Evolutionary conservation across 1,284 basidiomycete species (phyloP), one percentile per base, ranked within the genome.

Genomic region (Quambalaria eucalypti): DNA sequence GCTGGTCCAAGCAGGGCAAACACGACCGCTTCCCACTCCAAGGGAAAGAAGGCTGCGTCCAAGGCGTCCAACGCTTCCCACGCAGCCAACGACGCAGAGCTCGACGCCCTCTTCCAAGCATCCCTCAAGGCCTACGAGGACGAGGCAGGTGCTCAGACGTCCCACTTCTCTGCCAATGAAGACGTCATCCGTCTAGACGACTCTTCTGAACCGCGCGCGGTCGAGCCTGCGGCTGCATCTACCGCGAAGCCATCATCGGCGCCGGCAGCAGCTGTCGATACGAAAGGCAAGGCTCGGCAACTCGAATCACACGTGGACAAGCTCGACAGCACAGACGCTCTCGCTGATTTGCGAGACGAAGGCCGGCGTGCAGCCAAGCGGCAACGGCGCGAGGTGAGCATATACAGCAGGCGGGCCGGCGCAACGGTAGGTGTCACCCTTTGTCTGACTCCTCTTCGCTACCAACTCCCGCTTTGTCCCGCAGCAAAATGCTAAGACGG

Each of bases 401-500:
- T 14, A 46, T 14, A 14, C n/a, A n/a, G n/a, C n/a, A n/a, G 16
- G 42, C 12, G 21, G 25, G 25, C n/a, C 16, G 14, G 21, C 16
- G 2, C 42, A 14, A 12, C 25, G 21, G 25, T 26, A 46, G 21
- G 7, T 26, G 12, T 7, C 42, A 23, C 21, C 3, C 42, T 3
- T 26, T 46, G 21, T 12, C 25, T 14, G 21, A 12, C 4, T 23
- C 25, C 16, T 2, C 42, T 21, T 21, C 42, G 14, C 9, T 25
- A 3, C 19, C 25, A 19, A 19, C 42, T 12, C 36, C 10, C 10
- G 4, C 21, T 21, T 12, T 12, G 21, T 21, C 36, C 36, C 21
- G 19, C 42, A 46, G 42, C 28, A 47, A 21, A 29, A 39, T 10
- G 39, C 47, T 9, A 51, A 56, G 21, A 42, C 88, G 0, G 83